These are phyloP conservation scores for Cercospora sesami DNA, from an alignment of 2,329 filamentous ascomycete genomes.

Conservation along the genomic window DNA sequence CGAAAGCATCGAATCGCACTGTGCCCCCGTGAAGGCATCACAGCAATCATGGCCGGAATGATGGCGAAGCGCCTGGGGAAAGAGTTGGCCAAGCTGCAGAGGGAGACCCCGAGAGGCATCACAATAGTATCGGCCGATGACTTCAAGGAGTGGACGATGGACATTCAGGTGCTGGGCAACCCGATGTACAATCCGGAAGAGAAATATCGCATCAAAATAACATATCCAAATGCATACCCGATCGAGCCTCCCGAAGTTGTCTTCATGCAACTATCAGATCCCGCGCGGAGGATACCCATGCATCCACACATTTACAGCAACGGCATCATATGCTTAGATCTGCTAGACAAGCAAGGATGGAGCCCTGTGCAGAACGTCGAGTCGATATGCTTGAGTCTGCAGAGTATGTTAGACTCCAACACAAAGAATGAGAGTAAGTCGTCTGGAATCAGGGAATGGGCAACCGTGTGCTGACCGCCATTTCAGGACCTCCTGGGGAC, in stretches of 20 bases:
- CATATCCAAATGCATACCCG: conserved; percentile 79
- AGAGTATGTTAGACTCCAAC: conserved; percentile 98
- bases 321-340: conserved; percentile 95
- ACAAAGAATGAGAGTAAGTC: conserved; percentile 73
- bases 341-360: conserved; percentile 87
- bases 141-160: conserved; percentile 86
- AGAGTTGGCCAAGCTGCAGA: conserved; percentile 61
- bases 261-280: conserved; percentile 64
- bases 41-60: conserved; percentile 38
- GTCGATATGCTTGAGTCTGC: conserved; percentile 93
- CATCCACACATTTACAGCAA: conserved; percentile 99
- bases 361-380: conserved; percentile 96
- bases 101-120: conserved; percentile 66
- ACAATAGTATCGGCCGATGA: conserved; percentile 76
- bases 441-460: neutral
- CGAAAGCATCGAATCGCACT: neutral
- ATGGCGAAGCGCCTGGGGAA: conserved; percentile 47
- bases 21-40: neutral
- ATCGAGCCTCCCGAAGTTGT: conserved; percentile 96
- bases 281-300: conserved; percentile 71
- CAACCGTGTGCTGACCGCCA: neutral
- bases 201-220: conserved; percentile 82
- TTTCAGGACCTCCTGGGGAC: conserved; percentile 69
- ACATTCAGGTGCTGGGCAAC: conserved; percentile 91
- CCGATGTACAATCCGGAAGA: conserved; percentile 75